phyloP scores from a whole-genome alignment of 352 stramenopile genomes.

The Globisporangium spinosum region DNA sequence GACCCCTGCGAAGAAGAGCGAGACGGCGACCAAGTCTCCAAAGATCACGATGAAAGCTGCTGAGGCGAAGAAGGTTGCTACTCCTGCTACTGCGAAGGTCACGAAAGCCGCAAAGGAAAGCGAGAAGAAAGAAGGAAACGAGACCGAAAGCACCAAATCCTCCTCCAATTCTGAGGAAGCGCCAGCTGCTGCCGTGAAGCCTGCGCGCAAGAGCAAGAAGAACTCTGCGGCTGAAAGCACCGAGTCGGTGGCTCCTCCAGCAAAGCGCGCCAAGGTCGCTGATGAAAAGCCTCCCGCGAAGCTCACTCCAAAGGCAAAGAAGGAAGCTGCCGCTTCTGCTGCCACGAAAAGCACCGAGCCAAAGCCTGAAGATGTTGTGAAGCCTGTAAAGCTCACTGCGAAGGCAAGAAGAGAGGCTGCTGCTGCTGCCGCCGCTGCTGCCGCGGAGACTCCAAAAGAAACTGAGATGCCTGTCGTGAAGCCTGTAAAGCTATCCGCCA shows the following conservation, averaged over 20 bases:
- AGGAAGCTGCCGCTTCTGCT: conserved; percentile 12
- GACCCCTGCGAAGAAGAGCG: conserved; percentile 4
- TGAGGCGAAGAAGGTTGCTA: conserved; percentile 12
- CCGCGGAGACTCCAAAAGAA: neutral
- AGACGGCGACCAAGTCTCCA: conserved; percentile 10
- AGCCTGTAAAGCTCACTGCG: neutral
- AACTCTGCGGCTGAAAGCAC: conserved; percentile 16
- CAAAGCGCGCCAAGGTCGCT: conserved; percentile 15
- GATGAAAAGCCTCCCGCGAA: conserved; percentile 13
- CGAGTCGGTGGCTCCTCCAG: conserved; percentile 12
- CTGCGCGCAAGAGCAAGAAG: conserved; percentile 22
- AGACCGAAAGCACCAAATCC: neutral
- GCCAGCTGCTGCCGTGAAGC: conserved; percentile 4
- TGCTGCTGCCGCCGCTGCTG: neutral
- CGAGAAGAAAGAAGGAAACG: conserved; percentile 23
- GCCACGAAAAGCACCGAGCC: neutral
- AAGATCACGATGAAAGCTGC: conserved; percentile 8
- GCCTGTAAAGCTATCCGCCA: neutral
- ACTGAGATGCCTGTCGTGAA: neutral
- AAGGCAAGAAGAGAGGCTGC: neutral
- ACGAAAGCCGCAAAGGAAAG: conserved; percentile 23
- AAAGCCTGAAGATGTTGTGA: neutral
- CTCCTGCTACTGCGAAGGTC: conserved; percentile 18
- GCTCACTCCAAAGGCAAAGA: conserved; percentile 17
- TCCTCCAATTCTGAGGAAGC: neutral